Evolutionary conservation across 2,329 filamentous ascomycete genomes (phyloP), one percentile per base, ranked within the genome.

Genomic region (Penicillium sumatraense): DNA sequence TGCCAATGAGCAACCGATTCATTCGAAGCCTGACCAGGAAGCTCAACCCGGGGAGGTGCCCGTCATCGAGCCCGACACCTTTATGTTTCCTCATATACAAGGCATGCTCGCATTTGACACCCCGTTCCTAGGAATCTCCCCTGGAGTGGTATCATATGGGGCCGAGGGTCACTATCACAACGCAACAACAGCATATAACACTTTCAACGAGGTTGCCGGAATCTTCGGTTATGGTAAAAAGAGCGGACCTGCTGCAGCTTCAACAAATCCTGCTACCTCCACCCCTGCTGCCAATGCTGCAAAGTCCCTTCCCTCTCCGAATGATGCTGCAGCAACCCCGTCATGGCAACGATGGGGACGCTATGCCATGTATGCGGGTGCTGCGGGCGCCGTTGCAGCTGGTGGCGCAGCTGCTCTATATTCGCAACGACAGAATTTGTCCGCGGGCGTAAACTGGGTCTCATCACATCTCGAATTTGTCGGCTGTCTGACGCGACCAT

Each of bases 71-170:
- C 73, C 67, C 3, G 66, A 63, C 16, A 67, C 67, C 11, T 86
- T 96, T 71, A 93, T 97, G 89, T 98, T 98, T 72, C 93, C 93
- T 1, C 93, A 92, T 73, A 86, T 98, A 61, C 89, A 93, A 74
- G 93, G 90, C 62, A 85, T 98, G 23, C 83, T 98, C 45, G 91
- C 93, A 48, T 96, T 97, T 71, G 93, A 98, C 75, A 99, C 95
- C 1, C 95, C 95, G 1, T 99, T 90, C 50, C 71, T 83, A 35
- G 81, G 81, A 5, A 79, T 81, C 56, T 77, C 80, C 2, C 79
- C 78, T 2, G 75, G 76, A 2, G 80, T 82, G 33, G 72, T 80
- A 14, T 80, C 80, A 7, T 78, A 82, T 59, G 77, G 78, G 1
- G 93, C 93, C 5, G 92, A 98, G 78, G 88, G 85, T 38, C 91